A percentile compares a stretch with the other conserved stretches of the same genome.
phyloP scores from a whole-genome alignment of 768 basidiomycete species.

The Lactarius psammicola region DNA sequence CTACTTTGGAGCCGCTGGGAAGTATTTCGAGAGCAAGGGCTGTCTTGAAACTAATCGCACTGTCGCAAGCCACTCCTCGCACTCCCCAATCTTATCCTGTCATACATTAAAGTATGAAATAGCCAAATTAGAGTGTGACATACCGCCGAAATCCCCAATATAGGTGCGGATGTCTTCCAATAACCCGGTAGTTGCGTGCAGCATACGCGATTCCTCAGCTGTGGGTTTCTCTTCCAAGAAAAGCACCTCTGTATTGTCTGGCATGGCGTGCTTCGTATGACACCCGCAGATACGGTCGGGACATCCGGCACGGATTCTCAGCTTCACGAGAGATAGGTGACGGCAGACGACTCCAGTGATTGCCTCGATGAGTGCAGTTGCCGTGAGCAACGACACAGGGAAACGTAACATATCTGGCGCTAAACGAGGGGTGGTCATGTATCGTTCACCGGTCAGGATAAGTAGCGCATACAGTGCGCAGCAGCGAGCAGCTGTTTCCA shows the following conservation, averaged over 20 bases:
- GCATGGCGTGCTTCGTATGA: not conserved
- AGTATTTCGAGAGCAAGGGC: conserved; percentile 18
- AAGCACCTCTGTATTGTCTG: not conserved
- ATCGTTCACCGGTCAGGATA: not conserved
- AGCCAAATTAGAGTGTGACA: not conserved
- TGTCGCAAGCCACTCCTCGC: conserved; percentile 14
- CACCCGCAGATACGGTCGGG: not conserved
- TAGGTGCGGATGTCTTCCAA: conserved; percentile 15
- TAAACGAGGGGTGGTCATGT: not conserved
- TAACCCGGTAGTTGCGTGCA: not conserved
- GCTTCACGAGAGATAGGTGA: not conserved
- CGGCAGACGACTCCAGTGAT: conserved; percentile 12
- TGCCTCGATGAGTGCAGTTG: conserved; percentile 24
- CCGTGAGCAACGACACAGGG: conserved; percentile 23
- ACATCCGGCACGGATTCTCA: not conserved
- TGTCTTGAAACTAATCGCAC: not conserved
- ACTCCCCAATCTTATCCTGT: conserved; percentile 10
- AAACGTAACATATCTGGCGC: conserved; percentile 25
- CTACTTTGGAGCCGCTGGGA: not conserved
- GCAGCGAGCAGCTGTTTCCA: conserved; percentile 24
- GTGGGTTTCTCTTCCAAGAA: not conserved
- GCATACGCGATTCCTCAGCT: not conserved
- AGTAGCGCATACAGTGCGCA: conserved; percentile 20
- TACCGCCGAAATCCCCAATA: conserved; percentile 22
- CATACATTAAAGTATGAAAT: not conserved